These are phyloP conservation scores for Xylariaceae sp. DNA, from an alignment of 2,329 filamentous ascomycete genomes.

Conservation along the genomic window DNA sequence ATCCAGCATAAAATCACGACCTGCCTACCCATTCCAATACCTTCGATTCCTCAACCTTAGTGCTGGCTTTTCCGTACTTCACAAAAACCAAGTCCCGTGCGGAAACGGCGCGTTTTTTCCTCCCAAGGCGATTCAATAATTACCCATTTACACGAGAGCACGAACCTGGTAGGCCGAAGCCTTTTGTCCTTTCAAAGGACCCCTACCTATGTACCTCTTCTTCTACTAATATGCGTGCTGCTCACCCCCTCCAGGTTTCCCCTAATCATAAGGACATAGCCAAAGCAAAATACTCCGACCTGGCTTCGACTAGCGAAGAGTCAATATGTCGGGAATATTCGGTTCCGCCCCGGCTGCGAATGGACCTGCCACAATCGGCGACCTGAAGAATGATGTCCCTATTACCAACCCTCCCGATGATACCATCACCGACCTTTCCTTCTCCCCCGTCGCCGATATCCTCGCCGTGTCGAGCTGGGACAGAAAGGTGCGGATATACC, in stretches of 20 bases:
- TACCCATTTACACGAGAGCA: too few species aligned
- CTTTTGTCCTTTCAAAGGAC: too few species aligned
- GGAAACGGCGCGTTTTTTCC: too few species aligned
- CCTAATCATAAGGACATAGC: too few species aligned
- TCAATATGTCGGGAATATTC: slow-evolving; percentile 60
- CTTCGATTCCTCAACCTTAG: too few species aligned
- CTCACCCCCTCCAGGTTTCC: too few species aligned
- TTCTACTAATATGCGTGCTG: not conserved
- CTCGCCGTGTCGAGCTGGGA: slow-evolving; percentile 93
- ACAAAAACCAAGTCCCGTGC: too few species aligned
- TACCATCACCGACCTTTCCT: slow-evolving; percentile 80
- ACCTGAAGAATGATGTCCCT: slow-evolving; percentile 82
- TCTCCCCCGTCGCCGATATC: slow-evolving; percentile 62
- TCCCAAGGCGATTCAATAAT: too few species aligned
- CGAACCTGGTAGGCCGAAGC: too few species aligned
- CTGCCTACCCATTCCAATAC: too few species aligned
- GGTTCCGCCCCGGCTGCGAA: slow-evolving; percentile 44
- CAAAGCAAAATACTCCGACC: not conserved
- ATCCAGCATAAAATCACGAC: too few species aligned
- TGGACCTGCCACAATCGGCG: slow-evolving; percentile 68
- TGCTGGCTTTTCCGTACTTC: too few species aligned
- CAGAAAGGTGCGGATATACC: slow-evolving; percentile 95
- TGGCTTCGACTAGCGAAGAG: not conserved
- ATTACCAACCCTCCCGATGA: slow-evolving; percentile 77
- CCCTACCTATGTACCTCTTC: not conserved